phyloP scores from a whole-genome alignment of 2,329 filamentous ascomycete species.

The Penicillium frequentans region DNA sequence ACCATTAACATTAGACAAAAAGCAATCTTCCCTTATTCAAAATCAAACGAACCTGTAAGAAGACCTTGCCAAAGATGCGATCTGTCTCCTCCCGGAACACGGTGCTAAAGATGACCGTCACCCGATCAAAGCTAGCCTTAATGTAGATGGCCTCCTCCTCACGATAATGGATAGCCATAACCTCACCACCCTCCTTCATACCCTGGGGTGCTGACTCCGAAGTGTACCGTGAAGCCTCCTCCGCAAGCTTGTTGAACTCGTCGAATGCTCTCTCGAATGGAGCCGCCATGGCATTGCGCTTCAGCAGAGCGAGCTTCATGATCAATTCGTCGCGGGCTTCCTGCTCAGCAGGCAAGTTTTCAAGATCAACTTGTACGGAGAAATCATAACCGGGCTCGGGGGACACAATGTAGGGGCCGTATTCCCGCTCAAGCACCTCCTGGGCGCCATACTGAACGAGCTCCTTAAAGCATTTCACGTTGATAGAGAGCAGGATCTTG shows the following conservation, averaged over 20 bases:
- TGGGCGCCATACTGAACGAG: conserved; percentile 91
- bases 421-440: conserved; percentile 88
- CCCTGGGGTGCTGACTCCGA: conserved; percentile 93
- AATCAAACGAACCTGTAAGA: conserved; percentile 64
- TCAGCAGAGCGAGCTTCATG: conserved; percentile 82
- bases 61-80: conserved; percentile 95
- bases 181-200: conserved; percentile 80
- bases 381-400: conserved; percentile 95
- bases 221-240: conserved; percentile 88
- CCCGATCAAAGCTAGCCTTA: conserved; percentile 94
- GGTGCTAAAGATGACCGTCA: conserved; percentile 98
- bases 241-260: conserved; percentile 81
- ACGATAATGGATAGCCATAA: conserved; percentile 96
- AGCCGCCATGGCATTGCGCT: conserved; percentile 98
- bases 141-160: conserved; percentile 99
- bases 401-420: conserved; percentile 83
- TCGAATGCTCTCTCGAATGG: conserved; percentile 97
- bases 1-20: conserved; percentile 6
- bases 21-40: not conserved
- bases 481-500: conserved; percentile 90
- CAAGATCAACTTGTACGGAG: conserved; percentile 85
- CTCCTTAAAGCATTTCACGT: conserved; percentile 92
- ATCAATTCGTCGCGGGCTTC: conserved; percentile 86
- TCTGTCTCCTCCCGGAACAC: conserved; percentile 98
- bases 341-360: conserved; percentile 78